Base-by-base conservation (phyloP, 176 grass and related monocot genomes). In the Lolium rigidum region DNA sequence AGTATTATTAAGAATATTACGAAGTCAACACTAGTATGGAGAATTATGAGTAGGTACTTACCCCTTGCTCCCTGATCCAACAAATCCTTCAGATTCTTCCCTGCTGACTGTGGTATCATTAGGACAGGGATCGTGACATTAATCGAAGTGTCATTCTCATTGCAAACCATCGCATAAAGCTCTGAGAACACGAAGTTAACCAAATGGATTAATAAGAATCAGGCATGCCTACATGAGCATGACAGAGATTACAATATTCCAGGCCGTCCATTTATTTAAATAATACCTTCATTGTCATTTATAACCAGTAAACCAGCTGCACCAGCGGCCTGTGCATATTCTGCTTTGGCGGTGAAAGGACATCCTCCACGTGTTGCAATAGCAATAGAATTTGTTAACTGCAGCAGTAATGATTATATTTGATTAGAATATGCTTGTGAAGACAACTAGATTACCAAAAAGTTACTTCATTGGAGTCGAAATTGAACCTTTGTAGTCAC, bases 141-240 rank as follows among this genome's bases (percentile, higher is more conserved):
- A 76, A 95, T 92, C 4, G 92, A 98, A 56, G 96, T 98, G 38
- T 95, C 96, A 78, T 95, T 95, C 43, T 95, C 91, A 74, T 84
- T 87, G 72, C 96, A 98, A 70, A 98, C 92, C 96, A 98, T 98
- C 90, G 95, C 94, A 87, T 95, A 98, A 84, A 98, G 93, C 57
- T 98, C 96, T 98, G 83, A 51, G 86, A 83, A 44, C 25, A 82
- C 31, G 17, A 84, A 44, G 4, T 61, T 72, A 20, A 38, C 16
- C 25, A 76, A 38, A 48, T 38, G 65, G 57, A 60, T 94, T 79
- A 83, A 43, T 83, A 71, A 71, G 41, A 89, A 62, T 2, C 10
- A 62, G 7, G 9, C 25, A 64, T n/a, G 43, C 50, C 50, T 78
- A 71, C 48, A 48, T 51, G 22, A 79, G 89, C 37, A 83, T 10